Percentiles rank a stretch among this genome's conserved stretches.
Evolutionary conservation across 2,329 filamentous ascomycete species (phyloP).

Genomic region (Botrytis sinoallii): DNA sequence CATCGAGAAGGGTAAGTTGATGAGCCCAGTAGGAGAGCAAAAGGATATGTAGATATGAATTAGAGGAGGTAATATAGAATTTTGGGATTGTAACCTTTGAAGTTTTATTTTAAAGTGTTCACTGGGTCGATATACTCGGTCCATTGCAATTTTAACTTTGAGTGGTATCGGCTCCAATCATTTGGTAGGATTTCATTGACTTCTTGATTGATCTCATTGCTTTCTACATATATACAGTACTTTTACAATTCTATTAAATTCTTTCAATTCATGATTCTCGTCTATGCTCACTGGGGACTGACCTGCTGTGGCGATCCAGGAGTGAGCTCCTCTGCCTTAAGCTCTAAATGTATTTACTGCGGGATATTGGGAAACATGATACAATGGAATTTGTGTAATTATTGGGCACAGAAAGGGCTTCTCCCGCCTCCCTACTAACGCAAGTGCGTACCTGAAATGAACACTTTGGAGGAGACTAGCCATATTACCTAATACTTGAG

Average conservation of each 20-base stretch:
- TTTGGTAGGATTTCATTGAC: not conserved
- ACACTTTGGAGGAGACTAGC: not conserved
- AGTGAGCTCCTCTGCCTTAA: not conserved
- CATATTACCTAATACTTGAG: not conserved
- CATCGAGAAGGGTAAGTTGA: constrained; percentile 58
- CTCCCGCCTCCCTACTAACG: not conserved
- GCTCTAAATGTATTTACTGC: not conserved
- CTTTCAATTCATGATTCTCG: not conserved
- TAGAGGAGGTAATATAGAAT: not conserved
- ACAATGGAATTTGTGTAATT: not conserved
- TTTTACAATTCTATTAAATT: not conserved
- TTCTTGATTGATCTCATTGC: not conserved
- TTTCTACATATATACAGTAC: not conserved
- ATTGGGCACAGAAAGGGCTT: not conserved
- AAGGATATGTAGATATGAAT: constrained; percentile 40
- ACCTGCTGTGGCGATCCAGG: not conserved
- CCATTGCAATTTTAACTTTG: not conserved
- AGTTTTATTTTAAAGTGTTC: not conserved
- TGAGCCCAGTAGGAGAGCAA: constrained; percentile 73
- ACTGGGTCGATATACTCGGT: not conserved
- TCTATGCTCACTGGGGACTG: not conserved
- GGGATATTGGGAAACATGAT: not conserved
- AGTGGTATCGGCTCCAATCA: not conserved
- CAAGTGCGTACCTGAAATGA: not conserved
- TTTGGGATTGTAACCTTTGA: not conserved